Conservation (phyloP, 495 filamentous ascomycete species). For the Penicillium verhagenii region DNA sequence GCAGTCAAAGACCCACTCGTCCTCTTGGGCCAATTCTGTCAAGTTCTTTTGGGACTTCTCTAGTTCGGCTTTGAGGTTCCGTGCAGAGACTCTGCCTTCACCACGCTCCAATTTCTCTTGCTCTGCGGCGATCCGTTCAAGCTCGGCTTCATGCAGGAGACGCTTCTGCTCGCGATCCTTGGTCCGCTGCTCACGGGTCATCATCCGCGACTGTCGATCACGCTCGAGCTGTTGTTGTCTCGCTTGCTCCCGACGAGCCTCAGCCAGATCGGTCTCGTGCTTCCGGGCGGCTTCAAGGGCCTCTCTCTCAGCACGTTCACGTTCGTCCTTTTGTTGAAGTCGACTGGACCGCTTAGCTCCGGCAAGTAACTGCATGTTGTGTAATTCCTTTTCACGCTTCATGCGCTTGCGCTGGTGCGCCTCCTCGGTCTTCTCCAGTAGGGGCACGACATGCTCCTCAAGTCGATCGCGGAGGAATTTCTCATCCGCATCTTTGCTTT, state of each 20-base stretch:
- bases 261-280: conserved; percentile 60
- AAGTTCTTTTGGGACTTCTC: conserved; percentile 72
- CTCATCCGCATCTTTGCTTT: conserved; percentile 77
- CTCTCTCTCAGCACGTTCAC: conserved; percentile 70
- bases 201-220: conserved; percentile 77
- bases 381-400: conserved; percentile 74
- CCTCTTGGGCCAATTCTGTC: conserved; percentile 70
- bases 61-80: conserved; percentile 74
- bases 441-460: conserved; percentile 71
- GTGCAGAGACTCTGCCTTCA: conserved; percentile 69
- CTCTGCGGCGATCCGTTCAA: conserved; percentile 74
- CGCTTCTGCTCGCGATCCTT: conserved; percentile 81
- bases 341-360: conserved; percentile 90
- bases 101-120: conserved; percentile 63
- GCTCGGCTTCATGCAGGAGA: conserved; percentile 76
- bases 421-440: conserved; percentile 81
- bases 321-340: conserved; percentile 76
- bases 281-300: conserved; percentile 70
- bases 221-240: conserved; percentile 67
- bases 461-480: conserved; percentile 69
- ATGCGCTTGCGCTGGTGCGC: conserved; percentile 61
- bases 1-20: conserved; percentile 95
- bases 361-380: conserved; percentile 80
- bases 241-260: conserved; percentile 64
- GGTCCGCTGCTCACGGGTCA: conserved; percentile 79